These are phyloP conservation scores for Beauveria brongniartii DNA, from an alignment of 2,329 filamentous ascomycete species.

Conservation along the genomic window DNA sequence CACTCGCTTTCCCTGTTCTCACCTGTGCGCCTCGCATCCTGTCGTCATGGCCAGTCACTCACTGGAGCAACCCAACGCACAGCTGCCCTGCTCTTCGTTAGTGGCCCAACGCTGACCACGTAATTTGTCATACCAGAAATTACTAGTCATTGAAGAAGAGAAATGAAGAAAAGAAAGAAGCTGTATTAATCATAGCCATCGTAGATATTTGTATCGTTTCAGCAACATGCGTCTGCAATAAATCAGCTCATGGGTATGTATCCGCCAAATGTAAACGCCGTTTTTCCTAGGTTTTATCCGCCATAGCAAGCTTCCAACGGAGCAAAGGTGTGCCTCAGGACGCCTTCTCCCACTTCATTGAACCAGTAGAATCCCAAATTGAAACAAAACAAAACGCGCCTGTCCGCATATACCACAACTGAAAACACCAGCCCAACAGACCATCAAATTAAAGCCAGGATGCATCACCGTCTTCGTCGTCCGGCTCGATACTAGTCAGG, in stretches of 20 bases:
- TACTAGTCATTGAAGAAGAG: neutral
- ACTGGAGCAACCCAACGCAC: neutral
- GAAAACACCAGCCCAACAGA: neutral
- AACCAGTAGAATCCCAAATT: neutral
- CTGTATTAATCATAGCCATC: conserved; percentile 4
- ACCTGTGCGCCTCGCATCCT: neutral
- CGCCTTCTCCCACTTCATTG: neutral
- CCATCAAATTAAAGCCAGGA: conserved; percentile 21
- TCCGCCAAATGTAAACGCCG: conserved; percentile 4
- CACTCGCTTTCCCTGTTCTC: neutral
- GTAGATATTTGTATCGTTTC: neutral
- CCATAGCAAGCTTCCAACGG: neutral
- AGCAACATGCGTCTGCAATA: conserved; percentile 4
- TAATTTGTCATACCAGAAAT: neutral
- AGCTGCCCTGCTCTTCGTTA: neutral
- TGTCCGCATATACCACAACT: neutral
- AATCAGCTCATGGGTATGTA: conserved; percentile 5
- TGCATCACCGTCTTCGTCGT: conserved; percentile 30
- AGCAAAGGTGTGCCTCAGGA: neutral
- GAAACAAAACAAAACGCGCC: neutral
- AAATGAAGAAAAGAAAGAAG: neutral
- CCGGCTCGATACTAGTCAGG: conserved; percentile 34
- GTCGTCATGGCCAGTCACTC: neutral
- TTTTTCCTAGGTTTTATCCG: neutral
- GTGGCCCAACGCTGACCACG: neutral